These are phyloP conservation scores for Spathaspora sp. DNA, from an alignment of 1,139 yeast genomes.

Conservation along the genomic window DNA sequence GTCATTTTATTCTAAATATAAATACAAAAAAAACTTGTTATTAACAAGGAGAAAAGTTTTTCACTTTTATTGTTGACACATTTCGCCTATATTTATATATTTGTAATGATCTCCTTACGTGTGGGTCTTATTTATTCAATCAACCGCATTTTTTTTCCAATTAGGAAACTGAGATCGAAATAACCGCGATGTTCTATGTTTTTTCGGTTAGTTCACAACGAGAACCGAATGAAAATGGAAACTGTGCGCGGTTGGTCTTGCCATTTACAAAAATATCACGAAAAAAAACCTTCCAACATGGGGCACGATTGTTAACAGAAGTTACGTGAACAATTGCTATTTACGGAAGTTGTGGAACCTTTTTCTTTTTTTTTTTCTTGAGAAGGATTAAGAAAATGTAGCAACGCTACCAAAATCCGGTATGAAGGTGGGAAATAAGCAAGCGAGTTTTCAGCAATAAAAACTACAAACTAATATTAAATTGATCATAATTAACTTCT, in stretches of 20 bases:
- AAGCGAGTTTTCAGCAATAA: too few species aligned
- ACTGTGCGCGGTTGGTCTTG: neutral
- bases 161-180: slow-evolving; percentile 8
- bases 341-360: neutral
- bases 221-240: slow-evolving; percentile 5
- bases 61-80: neutral
- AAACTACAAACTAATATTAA: too few species aligned
- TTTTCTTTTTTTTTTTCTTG: neutral
- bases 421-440: neutral
- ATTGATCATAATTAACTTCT: too few species aligned
- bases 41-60: slow-evolving; percentile 1
- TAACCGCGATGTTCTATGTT: slow-evolving; percentile 5
- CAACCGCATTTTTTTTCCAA: slow-evolving; percentile 2
- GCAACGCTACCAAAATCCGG: neutral
- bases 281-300: neutral
- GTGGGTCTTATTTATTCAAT: slow-evolving; percentile 1
- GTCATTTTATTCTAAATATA: slow-evolving; percentile 8
- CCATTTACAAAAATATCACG: neutral
- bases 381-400: neutral
- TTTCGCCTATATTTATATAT: neutral
- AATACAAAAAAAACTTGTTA: neutral
- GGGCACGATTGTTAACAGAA: neutral
- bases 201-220: slow-evolving; percentile 7
- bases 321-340: neutral
- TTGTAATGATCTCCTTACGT: neutral